Percentiles rank a stretch among this genome's conserved stretches.
Evolutionary conservation across 805 yeast genomes (phyloP).

Genomic region (Clavispora carvajalis): DNA sequence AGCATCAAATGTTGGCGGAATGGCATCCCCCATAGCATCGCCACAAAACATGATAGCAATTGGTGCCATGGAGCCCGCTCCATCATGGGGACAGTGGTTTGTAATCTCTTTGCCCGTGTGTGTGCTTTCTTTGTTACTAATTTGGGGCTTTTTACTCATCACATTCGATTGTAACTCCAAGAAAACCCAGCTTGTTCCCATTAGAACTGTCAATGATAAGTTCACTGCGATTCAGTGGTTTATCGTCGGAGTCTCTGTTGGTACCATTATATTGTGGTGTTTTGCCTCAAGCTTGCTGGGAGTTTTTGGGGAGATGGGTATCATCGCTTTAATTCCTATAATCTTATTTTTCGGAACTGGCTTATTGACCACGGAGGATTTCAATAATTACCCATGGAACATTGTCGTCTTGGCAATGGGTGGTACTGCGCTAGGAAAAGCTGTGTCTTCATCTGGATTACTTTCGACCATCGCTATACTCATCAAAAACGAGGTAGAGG

Average conservation of each 20-base stretch:
- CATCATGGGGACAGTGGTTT: conserved; percentile 56
- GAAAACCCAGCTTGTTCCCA: conserved; percentile 43
- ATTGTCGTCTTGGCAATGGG: conserved; percentile 53
- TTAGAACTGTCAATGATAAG: conserved; percentile 41
- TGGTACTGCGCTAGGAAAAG: conserved; percentile 49
- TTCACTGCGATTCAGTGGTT: conserved; percentile 42
- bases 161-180: conserved; percentile 47
- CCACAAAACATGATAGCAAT: conserved; percentile 54
- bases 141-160: conserved; percentile 48
- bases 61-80: conserved; percentile 47
- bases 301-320: conserved; percentile 45
- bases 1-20: conserved; percentile 50
- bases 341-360: conserved; percentile 48
- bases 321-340: conserved; percentile 44
- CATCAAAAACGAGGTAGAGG: conserved; percentile 36
- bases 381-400: conserved; percentile 51
- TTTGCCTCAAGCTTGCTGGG: conserved; percentile 36
- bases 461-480: conserved; percentile 42
- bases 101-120: conserved; percentile 46
- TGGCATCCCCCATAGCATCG: conserved; percentile 52
- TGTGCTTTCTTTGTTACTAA: conserved; percentile 33
- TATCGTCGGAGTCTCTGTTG: conserved; percentile 36
- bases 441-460: conserved; percentile 46
- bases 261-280: conserved; percentile 48
- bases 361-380: conserved; percentile 41